Conservation (phyloP, 441 rosid species). For the Jatropha multifida region DNA sequence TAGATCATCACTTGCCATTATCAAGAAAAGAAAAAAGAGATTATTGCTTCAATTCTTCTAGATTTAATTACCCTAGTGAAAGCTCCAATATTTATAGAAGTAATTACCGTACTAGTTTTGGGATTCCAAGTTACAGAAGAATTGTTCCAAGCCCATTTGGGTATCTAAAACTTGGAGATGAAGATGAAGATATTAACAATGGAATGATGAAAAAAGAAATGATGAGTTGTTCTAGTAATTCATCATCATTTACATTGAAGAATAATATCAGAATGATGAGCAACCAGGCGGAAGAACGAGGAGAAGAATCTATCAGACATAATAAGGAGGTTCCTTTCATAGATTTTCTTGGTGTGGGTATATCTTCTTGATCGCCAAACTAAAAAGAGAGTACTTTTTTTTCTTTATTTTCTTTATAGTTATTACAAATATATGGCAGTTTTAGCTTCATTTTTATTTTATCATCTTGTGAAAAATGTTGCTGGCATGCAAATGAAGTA, state of each 20-base stretch:
- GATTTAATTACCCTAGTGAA: conserved; percentile 17
- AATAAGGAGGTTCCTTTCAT: conserved; percentile 45
- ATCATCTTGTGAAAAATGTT: conserved; percentile 16
- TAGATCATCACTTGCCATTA: conserved; percentile 11
- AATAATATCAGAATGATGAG: conserved; percentile 18
- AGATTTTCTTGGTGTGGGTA: conserved; percentile 73
- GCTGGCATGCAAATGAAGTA: conserved; percentile 21
- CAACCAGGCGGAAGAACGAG: conserved; percentile 33
- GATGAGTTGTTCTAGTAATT: conserved; percentile 18
- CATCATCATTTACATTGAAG: conserved; percentile 15
- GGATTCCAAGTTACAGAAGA: conserved; percentile 30
- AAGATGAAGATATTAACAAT: conserved; percentile 21
- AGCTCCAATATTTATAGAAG: conserved; percentile 29
- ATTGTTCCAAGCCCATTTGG: conserved; percentile 43
- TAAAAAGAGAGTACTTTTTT: conserved; percentile 8
- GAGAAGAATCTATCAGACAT: conserved; percentile 36
- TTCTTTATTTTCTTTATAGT: background rate
- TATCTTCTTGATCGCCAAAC: conserved; percentile 45
- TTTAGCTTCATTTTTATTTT: conserved; percentile 25
- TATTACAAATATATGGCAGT: conserved; percentile 20
- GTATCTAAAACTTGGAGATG: conserved; percentile 25
- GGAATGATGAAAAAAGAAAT: conserved; percentile 27
- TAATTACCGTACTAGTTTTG: conserved; percentile 28
- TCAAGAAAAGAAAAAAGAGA: conserved; percentile 29
- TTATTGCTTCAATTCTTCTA: conserved; percentile 24